A percentile compares a stretch with the other conserved stretches of the same genome.
phyloP scores from a whole-genome alignment of 202 grass and related monocot genomes.

The Sporobolus alterniflorus region DNA sequence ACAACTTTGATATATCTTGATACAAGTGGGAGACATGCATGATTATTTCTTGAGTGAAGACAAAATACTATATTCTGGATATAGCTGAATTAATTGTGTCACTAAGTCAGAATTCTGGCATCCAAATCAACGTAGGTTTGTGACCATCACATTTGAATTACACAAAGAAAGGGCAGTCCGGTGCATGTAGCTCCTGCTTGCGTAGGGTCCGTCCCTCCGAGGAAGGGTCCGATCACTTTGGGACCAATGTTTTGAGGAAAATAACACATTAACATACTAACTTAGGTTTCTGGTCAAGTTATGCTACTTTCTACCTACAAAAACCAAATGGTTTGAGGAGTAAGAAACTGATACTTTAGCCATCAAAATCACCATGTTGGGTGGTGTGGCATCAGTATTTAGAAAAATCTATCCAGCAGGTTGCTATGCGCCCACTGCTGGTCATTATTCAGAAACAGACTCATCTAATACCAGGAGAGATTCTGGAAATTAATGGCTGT shows the following conservation, averaged over 20 bases:
- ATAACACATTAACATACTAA: neutral
- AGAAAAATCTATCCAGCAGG: neutral
- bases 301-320: conserved; percentile 5
- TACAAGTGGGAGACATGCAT: neutral
- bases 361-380: neutral
- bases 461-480: neutral
- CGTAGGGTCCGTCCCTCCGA: no score
- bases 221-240: no score
- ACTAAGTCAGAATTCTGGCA: neutral
- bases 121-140: neutral
- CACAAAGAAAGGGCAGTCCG: no score
- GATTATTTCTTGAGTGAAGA: neutral
- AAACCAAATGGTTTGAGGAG: neutral
- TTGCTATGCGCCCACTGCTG: neutral
- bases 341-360: neutral
- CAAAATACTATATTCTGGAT: neutral
- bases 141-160: neutral
- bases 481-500: neutral
- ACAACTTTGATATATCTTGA: neutral
- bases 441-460: neutral
- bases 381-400: neutral
- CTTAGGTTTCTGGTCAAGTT: neutral
- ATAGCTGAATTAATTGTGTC: neutral
- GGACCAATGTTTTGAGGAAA: neutral
- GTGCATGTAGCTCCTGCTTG: no score